Evolutionary conservation across 441 rosid species (phyloP).

Genomic region (Euphorbia celastroides): DNA sequence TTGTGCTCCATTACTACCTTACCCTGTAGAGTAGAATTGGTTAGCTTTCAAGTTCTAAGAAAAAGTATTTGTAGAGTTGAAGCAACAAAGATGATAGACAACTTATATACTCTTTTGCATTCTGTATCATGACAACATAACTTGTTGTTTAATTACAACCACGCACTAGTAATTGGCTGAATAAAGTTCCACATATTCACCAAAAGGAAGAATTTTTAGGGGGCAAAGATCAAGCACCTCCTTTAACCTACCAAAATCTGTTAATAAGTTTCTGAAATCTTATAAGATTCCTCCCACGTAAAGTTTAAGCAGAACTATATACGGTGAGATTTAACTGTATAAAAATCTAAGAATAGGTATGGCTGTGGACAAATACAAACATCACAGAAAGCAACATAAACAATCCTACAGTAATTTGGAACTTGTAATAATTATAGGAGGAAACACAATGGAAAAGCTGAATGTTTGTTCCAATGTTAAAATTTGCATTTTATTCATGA

Average conservation of each 20-base stretch:
- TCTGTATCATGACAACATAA: too few relatives aligned
- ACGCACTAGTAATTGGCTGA: too few relatives aligned
- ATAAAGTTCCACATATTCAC: neutral
- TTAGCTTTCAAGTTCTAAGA: neutral
- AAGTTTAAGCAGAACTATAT: neutral
- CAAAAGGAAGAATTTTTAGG: neutral
- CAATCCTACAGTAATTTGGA: neutral
- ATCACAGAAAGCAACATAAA: neutral
- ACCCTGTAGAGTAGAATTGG: conserved; percentile 33
- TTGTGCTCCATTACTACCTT: conserved; percentile 72
- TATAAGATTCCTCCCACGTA: too few relatives aligned
- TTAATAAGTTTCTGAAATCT: too few relatives aligned
- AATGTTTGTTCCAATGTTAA: neutral
- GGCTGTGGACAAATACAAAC: neutral
- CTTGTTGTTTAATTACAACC: too few relatives aligned
- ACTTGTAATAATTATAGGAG: neutral
- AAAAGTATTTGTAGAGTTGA: neutral
- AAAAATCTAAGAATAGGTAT: too few relatives aligned
- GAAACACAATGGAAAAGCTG: neutral
- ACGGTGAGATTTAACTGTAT: neutral
- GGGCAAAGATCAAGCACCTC: too few relatives aligned
- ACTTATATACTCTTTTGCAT: neutral
- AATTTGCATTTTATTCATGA: neutral
- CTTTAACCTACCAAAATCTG: neutral
- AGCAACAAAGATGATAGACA: neutral